These are phyloP conservation scores for Paraphoma chrysanthemicola DNA, from an alignment of 2,329 filamentous ascomycete genomes.

Conservation along the genomic window DNA sequence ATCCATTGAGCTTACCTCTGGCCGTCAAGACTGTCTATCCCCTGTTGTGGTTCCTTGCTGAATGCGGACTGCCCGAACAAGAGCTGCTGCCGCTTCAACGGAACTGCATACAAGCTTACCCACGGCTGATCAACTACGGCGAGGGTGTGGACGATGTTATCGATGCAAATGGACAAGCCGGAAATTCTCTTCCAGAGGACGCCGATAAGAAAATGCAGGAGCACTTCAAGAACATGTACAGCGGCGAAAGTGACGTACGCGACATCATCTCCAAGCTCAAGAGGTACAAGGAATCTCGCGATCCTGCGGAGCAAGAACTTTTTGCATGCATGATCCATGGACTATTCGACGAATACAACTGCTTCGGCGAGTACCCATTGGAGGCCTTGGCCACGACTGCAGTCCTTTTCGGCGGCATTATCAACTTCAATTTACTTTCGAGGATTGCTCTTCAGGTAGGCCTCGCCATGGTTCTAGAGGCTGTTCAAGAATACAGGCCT, in stretches of 20 bases:
- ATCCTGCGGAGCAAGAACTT: slow-evolving; percentile 86
- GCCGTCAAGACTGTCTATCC: slow-evolving; percentile 85
- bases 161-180: slow-evolving; percentile 79
- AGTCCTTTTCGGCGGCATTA: slow-evolving; percentile 94
- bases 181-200: slow-evolving; percentile 79
- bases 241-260: slow-evolving; percentile 83
- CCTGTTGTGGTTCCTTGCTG: slow-evolving; percentile 76
- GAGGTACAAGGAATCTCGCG: slow-evolving; percentile 85
- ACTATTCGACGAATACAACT: slow-evolving; percentile 94
- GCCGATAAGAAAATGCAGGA: slow-evolving; percentile 95
- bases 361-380: slow-evolving; percentile 94
- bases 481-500: slow-evolving; percentile 81
- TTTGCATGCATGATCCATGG: slow-evolving; percentile 99
- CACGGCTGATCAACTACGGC: slow-evolving; percentile 93
- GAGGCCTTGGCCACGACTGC: slow-evolving; percentile 95
- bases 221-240: slow-evolving; percentile 98
- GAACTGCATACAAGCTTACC: slow-evolving; percentile 89
- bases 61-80: slow-evolving; percentile 62
- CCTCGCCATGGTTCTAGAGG: slow-evolving; percentile 97
- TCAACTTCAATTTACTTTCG: slow-evolving; percentile 89
- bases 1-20: slow-evolving; percentile 74
- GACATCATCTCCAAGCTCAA: slow-evolving; percentile 85
- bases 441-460: slow-evolving; percentile 90
- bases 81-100: slow-evolving; percentile 84
- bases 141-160: slow-evolving; percentile 92